phyloP scores from a whole-genome alignment of 805 yeast species.

The Candida adriatica region DNA sequence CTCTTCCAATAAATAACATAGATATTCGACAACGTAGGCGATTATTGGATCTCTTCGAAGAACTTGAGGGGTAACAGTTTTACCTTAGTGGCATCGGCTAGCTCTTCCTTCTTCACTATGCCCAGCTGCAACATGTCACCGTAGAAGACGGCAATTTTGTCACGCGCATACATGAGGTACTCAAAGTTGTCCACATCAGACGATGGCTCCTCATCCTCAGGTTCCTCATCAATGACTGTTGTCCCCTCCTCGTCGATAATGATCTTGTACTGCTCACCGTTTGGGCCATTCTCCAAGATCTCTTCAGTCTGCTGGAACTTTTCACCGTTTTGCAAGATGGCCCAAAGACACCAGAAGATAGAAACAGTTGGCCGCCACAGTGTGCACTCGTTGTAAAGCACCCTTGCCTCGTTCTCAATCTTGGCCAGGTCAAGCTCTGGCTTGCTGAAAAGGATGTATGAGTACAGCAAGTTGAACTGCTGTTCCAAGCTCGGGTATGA shows the following conservation, averaged over 20 bases:
- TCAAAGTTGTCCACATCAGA: slow-evolving; percentile 61
- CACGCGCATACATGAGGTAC: slow-evolving; percentile 65
- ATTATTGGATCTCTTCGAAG: slow-evolving; percentile 8
- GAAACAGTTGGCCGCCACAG: slow-evolving; percentile 80
- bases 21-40: no score
- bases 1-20: no score
- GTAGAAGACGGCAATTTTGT: slow-evolving; percentile 66
- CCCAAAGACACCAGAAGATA: slow-evolving; percentile 88
- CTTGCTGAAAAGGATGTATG: slow-evolving; percentile 37
- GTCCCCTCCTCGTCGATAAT: slow-evolving; percentile 21
- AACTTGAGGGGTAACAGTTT: slow-evolving; percentile 26
- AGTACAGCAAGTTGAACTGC: slow-evolving; percentile 60
- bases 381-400: slow-evolving; percentile 55
- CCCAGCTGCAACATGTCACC: slow-evolving; percentile 68
- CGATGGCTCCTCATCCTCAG: slow-evolving; percentile 17
- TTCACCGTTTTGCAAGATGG: slow-evolving; percentile 67
- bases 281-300: slow-evolving; percentile 43
- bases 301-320: slow-evolving; percentile 16
- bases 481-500: slow-evolving; percentile 65
- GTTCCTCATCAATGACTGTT: slow-evolving; percentile 20
- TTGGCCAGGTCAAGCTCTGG: slow-evolving; percentile 18
- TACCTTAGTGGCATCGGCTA: slow-evolving; percentile 28
- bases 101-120: slow-evolving; percentile 31
- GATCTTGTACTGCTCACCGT: slow-evolving; percentile 41
- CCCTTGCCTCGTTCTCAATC: slow-evolving; percentile 39